Evolutionary conservation across 169 alveolate species (phyloP).

Genomic region (Cryptosporidium tyzzeri): DNA sequence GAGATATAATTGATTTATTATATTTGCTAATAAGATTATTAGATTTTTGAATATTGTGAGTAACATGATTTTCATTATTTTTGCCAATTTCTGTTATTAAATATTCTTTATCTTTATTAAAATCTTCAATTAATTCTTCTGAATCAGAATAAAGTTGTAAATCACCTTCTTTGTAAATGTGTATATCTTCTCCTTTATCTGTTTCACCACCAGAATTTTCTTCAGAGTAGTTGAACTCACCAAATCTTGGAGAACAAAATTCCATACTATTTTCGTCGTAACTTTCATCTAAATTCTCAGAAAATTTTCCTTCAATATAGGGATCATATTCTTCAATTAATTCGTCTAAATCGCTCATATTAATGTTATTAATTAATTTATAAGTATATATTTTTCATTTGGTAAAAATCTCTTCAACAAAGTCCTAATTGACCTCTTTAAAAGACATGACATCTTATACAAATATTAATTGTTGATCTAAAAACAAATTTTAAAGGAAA

Average conservation of each 20-base stretch:
- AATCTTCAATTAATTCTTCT: slow-evolving; percentile 8
- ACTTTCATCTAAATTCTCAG: slow-evolving; percentile 16
- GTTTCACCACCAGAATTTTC: slow-evolving; percentile 2
- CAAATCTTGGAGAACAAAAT: slow-evolving; percentile 64
- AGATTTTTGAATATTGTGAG: background rate
- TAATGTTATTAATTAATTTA: background rate
- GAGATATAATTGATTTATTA: background rate
- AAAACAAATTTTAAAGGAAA: background rate
- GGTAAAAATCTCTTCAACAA: background rate
- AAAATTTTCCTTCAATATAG: background rate
- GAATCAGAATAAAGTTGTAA: background rate
- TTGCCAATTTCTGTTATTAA: background rate
- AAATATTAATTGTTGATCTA: slow-evolving; percentile 13
- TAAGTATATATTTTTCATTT: background rate
- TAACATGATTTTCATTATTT: background rate
- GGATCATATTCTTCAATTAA: slow-evolving; percentile 5
- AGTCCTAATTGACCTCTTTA: slow-evolving; percentile 75
- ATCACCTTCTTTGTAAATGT: background rate
- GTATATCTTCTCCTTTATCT: slow-evolving; percentile 2
- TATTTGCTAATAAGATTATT: background rate
- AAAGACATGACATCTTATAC: slow-evolving; percentile 35
- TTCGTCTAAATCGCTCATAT: background rate
- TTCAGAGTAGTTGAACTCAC: slow-evolving; percentile 25
- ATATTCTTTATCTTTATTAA: background rate
- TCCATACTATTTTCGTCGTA: slow-evolving; percentile 39